These are phyloP conservation scores for Lasiosphaeria hispida DNA, from an alignment of 495 filamentous ascomycete genomes.

Conservation along the genomic window DNA sequence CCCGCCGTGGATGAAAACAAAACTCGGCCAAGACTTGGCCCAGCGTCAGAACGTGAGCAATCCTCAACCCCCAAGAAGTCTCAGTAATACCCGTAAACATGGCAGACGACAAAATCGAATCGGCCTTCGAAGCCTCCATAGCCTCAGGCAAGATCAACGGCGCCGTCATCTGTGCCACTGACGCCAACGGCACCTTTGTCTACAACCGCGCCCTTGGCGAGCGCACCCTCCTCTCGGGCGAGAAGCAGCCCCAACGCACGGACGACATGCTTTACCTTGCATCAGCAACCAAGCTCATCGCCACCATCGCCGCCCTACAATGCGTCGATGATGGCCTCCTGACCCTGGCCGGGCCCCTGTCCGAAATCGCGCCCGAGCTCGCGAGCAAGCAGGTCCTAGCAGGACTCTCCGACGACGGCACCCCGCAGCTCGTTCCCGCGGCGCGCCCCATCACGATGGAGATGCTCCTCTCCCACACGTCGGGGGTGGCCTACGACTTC, in stretches of 20 bases:
- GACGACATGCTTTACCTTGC: conserved; percentile 35
- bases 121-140: conserved; percentile 26
- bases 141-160: conserved; percentile 25
- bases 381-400: conserved; percentile 39
- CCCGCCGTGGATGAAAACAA: too few species aligned
- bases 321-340: conserved; percentile 49
- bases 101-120: conserved; percentile 21
- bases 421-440: conserved; percentile 27
- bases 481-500: conserved; percentile 26
- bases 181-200: conserved; percentile 21
- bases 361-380: conserved; percentile 41
- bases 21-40: too few species aligned
- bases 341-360: conserved; percentile 40
- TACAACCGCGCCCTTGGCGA: conserved; percentile 23
- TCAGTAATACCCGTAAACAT: neutral
- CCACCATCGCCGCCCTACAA: conserved; percentile 45
- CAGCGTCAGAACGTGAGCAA: too few species aligned
- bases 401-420: conserved; percentile 33
- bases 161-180: conserved; percentile 28
- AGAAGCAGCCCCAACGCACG: conserved; percentile 35
- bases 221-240: conserved; percentile 38
- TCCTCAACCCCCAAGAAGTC: too few species aligned
- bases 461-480: conserved; percentile 27
- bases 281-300: conserved; percentile 59
- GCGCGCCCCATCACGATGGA: conserved; percentile 26